These are phyloP conservation scores for Phytophthora palmivora DNA, from an alignment of 352 stramenopile genomes.

Conservation along the genomic window DNA sequence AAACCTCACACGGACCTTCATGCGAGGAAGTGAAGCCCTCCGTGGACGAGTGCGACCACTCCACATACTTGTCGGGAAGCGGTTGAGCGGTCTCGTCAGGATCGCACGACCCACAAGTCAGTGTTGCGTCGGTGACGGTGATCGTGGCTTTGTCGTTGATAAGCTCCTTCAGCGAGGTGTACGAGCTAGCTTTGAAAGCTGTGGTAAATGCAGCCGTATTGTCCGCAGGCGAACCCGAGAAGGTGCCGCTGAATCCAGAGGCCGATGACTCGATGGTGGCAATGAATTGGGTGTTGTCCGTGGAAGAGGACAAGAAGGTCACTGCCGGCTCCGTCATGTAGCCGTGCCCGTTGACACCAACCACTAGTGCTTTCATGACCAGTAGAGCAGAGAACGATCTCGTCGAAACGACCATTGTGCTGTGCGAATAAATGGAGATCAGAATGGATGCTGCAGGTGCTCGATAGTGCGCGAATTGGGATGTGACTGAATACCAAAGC, in stretches of 20 bases:
- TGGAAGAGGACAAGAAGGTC: constrained; percentile 36
- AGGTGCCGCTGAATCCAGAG: constrained; percentile 32
- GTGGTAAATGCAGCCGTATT: constrained; percentile 39
- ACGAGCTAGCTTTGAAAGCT: constrained; percentile 28
- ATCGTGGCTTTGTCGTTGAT: constrained; percentile 26
- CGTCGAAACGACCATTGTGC: constrained; percentile 25
- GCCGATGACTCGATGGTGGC: constrained; percentile 39
- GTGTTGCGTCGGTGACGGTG: constrained; percentile 28
- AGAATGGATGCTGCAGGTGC: constrained; percentile 9
- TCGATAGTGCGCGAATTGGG: constrained; percentile 21
- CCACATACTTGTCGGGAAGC: constrained; percentile 27
- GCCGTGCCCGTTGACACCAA: constrained; percentile 25
- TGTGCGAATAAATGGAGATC: not conserved
- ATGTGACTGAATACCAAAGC: constrained; percentile 18
- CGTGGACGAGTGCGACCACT: constrained; percentile 33
- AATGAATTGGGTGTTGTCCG: constrained; percentile 38
- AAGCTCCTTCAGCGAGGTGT: constrained; percentile 40
- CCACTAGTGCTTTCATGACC: constrained; percentile 8
- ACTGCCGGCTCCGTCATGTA: constrained; percentile 35
- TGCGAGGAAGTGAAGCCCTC: constrained; percentile 45
- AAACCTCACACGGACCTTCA: constrained; percentile 53
- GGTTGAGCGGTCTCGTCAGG: constrained; percentile 33
- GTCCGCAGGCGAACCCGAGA: constrained; percentile 24
- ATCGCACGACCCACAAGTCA: constrained; percentile 39
- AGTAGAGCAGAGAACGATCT: constrained; percentile 18